Percentiles rank a stretch among this genome's conserved stretches.
These are phyloP conservation scores for Macroventuria anomochaeta DNA, from an alignment of 2,329 filamentous ascomycete species.

Conservation along the genomic window DNA sequence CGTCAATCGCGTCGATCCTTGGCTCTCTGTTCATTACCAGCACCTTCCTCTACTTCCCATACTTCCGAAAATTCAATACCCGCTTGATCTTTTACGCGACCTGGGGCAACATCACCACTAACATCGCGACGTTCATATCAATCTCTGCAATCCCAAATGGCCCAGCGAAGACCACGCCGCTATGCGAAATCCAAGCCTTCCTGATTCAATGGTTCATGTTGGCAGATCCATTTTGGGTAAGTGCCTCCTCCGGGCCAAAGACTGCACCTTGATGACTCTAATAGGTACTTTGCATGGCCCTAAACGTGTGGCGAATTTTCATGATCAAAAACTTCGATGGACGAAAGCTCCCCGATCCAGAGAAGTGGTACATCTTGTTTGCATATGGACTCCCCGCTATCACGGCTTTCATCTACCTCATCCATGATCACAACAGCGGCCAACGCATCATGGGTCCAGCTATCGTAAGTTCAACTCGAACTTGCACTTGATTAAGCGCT, in stretches of 20 bases:
- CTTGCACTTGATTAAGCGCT: neutral
- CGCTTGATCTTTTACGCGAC: conserved; percentile 83
- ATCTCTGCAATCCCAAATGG: conserved; percentile 60
- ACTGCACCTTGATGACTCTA: no score
- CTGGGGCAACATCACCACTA: conserved; percentile 79
- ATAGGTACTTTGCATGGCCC: conserved; percentile 75
- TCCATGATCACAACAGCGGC: conserved; percentile 60
- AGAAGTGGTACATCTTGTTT: conserved; percentile 70
- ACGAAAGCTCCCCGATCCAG: conserved; percentile 67
- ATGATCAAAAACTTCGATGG: conserved; percentile 73
- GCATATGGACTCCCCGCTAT: conserved; percentile 79
- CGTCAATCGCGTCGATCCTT: conserved; percentile 73
- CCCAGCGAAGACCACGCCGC: conserved; percentile 52
- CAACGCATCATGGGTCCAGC: conserved; percentile 76
- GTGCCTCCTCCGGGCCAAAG: no score
- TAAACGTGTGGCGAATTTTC: conserved; percentile 83
- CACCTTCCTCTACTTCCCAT: conserved; percentile 71
- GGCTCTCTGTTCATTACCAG: conserved; percentile 74
- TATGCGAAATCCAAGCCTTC: conserved; percentile 80
- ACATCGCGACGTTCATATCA: conserved; percentile 77
- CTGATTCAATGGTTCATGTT: conserved; percentile 75
- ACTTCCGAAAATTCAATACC: conserved; percentile 87
- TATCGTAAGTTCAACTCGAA: conserved; percentile 51
- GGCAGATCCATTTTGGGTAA: conserved; percentile 26
- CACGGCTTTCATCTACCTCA: conserved; percentile 71